Evolutionary conservation across 306 rosid species (phyloP).

Genomic region (Corylus heterophylla): DNA sequence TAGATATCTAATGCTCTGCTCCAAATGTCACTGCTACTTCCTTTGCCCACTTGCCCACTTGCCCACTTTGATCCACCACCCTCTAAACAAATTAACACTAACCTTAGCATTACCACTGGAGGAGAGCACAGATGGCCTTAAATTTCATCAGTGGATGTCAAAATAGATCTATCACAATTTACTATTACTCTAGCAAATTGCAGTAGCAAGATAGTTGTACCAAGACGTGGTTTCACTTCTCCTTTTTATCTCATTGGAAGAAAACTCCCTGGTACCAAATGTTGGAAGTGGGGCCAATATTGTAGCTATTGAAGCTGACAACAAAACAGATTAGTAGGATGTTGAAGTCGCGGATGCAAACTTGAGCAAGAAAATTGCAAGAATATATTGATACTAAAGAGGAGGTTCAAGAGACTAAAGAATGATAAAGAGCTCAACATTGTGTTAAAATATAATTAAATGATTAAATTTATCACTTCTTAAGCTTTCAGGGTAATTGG

Average conservation of each 20-base stretch:
- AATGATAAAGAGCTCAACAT: not conserved
- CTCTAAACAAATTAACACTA: not conserved
- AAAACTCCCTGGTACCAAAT: too few species aligned
- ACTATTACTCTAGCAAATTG: too few species aligned
- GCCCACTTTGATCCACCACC: not conserved
- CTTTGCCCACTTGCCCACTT: not conserved
- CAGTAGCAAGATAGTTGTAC: too few species aligned
- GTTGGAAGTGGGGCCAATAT: not conserved
- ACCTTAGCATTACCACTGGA: not conserved
- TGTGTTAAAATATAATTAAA: not conserved
- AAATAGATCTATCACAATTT: not conserved
- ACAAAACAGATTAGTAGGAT: not conserved
- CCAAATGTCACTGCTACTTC: not conserved
- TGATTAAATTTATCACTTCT: too few species aligned
- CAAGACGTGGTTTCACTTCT: too few species aligned
- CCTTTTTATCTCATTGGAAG: too few species aligned
- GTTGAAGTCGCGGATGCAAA: not conserved
- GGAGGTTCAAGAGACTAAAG: not conserved
- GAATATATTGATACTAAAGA: not conserved
- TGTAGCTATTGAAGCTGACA: not conserved
- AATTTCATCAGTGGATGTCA: not conserved
- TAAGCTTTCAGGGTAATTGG: too few species aligned
- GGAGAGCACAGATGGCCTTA: not conserved
- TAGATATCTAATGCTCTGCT: not conserved
- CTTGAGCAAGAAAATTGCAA: not conserved